phyloP scores from a whole-genome alignment of 78 protist genomes.

The Pigoraptor vietnamica region DNA sequence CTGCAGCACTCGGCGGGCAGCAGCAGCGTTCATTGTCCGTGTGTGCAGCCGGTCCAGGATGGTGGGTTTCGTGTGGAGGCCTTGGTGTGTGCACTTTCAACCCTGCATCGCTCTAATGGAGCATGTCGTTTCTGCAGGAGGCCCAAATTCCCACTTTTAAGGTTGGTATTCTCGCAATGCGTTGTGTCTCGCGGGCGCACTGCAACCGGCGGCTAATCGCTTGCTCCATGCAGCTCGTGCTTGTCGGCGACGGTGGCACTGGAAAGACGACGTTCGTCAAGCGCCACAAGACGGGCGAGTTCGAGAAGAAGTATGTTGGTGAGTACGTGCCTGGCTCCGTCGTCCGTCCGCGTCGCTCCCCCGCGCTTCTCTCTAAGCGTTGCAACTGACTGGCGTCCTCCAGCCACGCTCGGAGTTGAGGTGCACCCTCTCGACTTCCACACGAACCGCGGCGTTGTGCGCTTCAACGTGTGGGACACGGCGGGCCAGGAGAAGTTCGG shows the following conservation, averaged over 20 bases:
- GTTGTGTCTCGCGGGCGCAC: no score
- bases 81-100: no score
- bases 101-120: no score
- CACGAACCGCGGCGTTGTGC: slow-evolving; percentile 91
- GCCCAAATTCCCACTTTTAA: no score
- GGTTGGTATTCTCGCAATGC: no score
- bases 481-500: slow-evolving; percentile 99
- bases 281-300: slow-evolving; percentile 98
- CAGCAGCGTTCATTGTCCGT: no score
- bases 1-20: no score
- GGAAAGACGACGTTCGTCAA: slow-evolving; percentile 99
- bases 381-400: not conserved
- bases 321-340: not conserved
- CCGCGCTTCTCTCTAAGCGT: not conserved
- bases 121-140: no score
- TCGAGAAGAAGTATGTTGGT: slow-evolving; percentile 92
- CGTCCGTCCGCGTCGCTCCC: not conserved
- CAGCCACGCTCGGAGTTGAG: slow-evolving; percentile 87
- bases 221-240: slow-evolving; percentile 88
- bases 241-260: slow-evolving; percentile 97
- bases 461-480: slow-evolving; percentile 99
- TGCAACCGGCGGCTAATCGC: no score
- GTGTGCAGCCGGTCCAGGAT: no score
- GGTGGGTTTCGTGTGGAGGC: no score
- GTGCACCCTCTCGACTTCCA: slow-evolving; percentile 91